Conservation (phyloP, 164 flowering plant species). For the Houttuynia cordata region DNA sequence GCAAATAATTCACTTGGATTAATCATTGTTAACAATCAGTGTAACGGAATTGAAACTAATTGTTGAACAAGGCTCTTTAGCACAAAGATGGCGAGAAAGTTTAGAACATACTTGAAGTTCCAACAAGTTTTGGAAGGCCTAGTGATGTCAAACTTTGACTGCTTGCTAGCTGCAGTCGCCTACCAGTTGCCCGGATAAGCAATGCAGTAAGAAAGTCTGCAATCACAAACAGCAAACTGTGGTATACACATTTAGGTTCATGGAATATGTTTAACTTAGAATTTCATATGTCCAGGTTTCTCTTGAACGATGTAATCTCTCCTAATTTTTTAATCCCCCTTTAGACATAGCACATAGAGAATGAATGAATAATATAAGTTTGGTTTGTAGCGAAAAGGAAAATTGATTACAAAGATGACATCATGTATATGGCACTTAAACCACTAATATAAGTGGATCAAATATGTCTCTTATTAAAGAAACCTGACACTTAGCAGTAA, state of each 20-base stretch:
- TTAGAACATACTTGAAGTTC: constrained; percentile 35
- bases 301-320: neutral
- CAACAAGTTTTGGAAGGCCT: constrained; percentile 21
- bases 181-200: constrained; percentile 68
- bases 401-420: too few species aligned
- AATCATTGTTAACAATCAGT: neutral
- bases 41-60: neutral
- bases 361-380: too few species aligned
- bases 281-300: neutral
- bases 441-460: too few species aligned
- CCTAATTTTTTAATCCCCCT: too few species aligned
- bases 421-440: too few species aligned
- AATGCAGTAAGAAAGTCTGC: constrained; percentile 81
- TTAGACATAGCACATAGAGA: too few species aligned
- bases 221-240: constrained; percentile 75
- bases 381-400: too few species aligned
- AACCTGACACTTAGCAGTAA: too few species aligned
- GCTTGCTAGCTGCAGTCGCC: constrained; percentile 42
- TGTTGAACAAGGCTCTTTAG: neutral
- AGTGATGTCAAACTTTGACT: constrained; percentile 31
- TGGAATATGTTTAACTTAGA: neutral
- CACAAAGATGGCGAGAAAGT: neutral
- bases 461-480: too few species aligned
- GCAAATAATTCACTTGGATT: too few species aligned
- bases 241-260: constrained; percentile 22